These are phyloP conservation scores for Phenoliferia sp. DNA, from an alignment of 1,284 basidiomycete species.

Conservation along the genomic window DNA sequence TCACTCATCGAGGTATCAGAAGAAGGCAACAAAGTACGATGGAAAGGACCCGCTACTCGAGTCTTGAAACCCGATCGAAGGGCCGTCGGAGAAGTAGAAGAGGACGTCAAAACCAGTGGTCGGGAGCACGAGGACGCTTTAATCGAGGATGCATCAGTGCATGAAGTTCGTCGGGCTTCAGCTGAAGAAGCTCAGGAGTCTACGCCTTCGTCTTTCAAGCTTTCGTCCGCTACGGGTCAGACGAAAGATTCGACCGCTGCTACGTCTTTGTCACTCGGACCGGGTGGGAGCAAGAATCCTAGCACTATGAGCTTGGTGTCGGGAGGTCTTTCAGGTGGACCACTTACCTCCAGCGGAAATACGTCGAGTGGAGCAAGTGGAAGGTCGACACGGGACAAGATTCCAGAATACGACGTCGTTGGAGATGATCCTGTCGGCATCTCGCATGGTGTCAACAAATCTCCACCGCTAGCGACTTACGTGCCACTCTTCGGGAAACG, in stretches of 20 bases:
- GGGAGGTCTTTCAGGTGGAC: neutral
- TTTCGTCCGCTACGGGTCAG: neutral
- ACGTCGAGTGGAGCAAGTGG: too few relatives aligned
- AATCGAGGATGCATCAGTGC: neutral
- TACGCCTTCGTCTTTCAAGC: neutral
- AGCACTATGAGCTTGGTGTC: neutral
- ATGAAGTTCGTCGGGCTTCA: neutral
- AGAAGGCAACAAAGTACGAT: neutral
- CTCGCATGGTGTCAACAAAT: neutral
- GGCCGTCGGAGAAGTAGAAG: neutral
- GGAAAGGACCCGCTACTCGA: neutral
- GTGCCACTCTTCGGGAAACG: neutral
- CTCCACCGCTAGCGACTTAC: neutral
- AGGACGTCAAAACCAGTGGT: neutral
- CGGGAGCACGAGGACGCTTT: neutral
- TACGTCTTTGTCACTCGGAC: neutral
- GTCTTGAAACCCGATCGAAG: neutral
- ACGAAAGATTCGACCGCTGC: neutral
- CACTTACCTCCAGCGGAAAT: neutral
- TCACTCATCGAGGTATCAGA: neutral
- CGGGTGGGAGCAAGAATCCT: neutral
- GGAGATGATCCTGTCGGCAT: neutral
- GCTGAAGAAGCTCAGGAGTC: neutral
- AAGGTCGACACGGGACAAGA: neutral
- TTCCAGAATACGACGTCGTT: neutral